These are phyloP conservation scores for Telfairia occidentalis DNA, from an alignment of 331 rosid genomes.

Conservation along the genomic window DNA sequence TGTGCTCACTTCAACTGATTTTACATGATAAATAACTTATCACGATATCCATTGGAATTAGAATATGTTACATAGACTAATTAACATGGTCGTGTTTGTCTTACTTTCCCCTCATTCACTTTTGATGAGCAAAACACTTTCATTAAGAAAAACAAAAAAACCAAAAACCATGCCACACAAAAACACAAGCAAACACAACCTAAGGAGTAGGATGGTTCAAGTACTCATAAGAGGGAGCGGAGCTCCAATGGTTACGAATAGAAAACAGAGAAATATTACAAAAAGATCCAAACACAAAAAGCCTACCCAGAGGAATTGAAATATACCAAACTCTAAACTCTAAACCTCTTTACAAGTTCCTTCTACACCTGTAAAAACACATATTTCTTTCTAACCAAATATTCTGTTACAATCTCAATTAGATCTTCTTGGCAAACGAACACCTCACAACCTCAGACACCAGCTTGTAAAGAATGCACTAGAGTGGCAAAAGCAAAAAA, in stretches of 20 bases:
- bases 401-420: neutral
- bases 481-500: neutral
- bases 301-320: neutral
- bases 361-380: neutral
- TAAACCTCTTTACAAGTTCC: neutral
- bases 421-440: neutral
- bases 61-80: neutral
- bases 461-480: neutral
- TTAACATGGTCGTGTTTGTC: neutral
- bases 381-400: neutral
- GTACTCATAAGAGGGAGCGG: neutral
- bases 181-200: neutral
- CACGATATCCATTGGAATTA: neutral
- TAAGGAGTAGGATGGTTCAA: neutral
- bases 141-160: too few species aligned
- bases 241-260: neutral
- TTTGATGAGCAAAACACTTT: too few species aligned
- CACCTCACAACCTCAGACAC: neutral
- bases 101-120: neutral
- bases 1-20: neutral
- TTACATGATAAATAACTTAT: neutral
- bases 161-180: neutral
- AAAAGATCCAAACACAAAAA: neutral
- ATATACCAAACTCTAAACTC: neutral
- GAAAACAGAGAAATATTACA: neutral